Evolutionary conservation across 1,284 basidiomycete genomes (phyloP), one percentile per base, ranked within the genome.

Genomic region (Ceratobasidium sp.): DNA sequence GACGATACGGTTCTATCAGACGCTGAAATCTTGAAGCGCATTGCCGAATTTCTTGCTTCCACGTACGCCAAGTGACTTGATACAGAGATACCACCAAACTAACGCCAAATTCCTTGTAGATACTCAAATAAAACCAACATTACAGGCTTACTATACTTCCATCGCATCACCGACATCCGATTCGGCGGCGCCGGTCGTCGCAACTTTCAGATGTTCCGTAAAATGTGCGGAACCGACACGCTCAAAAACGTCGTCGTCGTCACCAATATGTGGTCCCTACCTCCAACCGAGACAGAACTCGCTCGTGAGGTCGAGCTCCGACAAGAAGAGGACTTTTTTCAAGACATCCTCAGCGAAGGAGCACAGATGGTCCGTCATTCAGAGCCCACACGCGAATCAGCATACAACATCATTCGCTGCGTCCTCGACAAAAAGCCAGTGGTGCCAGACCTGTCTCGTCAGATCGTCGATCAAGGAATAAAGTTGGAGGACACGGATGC

Each of bases 111-210:
- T 44, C 35, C 44, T 14, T 50, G 41, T 27, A 77, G 73, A 27
- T 66, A 77, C 23, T 23, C 62, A n/a, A 65, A 41, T 33, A 33
- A 30, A 18, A 20, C 55, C 18, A 86, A 85, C 69, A 83, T 90
- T 27, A 84, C 86, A 2, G 89, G 89, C 0, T 84, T 90, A 81
- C 86, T 90, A 64, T 90, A 90, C 82, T 84, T 89, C 83, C 89
- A 90, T 79, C 86, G 88, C 5, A 90, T 90, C 79, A 86, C 87
- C 67, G 89, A 90, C 79, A 83, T 85, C 81, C 83, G 88, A 33
- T 85, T 90, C 81, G 87, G 87, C 54, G 88, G 89, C 4, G 87
- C 87, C 33, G 87, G 88, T n/a, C 84, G 84, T 30, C 86, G 87
- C 60, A 90, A 88, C 81, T 88, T 89, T 77, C 83, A 83, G 54